Base-by-base conservation (phyloP, 2,329 filamentous ascomycete species). In the Dactylellina drechsleri region DNA sequence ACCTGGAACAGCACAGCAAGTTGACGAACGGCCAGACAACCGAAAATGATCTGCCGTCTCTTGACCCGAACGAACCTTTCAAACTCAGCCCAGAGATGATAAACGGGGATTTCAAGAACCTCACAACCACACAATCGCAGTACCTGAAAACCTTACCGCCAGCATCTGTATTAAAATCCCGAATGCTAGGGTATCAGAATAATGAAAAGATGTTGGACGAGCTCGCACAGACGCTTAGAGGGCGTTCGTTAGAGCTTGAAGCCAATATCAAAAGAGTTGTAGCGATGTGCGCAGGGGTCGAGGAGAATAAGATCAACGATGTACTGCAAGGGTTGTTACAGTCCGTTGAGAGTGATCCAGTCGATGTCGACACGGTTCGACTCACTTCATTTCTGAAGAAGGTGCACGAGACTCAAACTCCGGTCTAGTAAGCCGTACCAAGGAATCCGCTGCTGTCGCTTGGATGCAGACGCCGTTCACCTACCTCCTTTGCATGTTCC, bases 181-280 rank as follows among this genome's bases (percentile, higher is more conserved):
- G 90, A 5, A 84, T 93, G 18, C 86, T 87, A 47, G 91, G 91
- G 2, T 90, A 97, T 74, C 85, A 87, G 66, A 83, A 84, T 12
- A 89, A 92, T 54, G 92, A 92, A 52, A 85, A 86, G 49, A 84
- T 86, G 16, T 88, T 95, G 12, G 84, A 87, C 62, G 87, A 88
- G 59, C 88, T 90, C 78, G 89, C 92, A 1, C 86, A 87, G 16
- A 87, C 87, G 4, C 86, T 99, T 7, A 90, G 92, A 81, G 89
- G 90, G 31, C 89, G 91, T 73, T 94, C 92, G 78, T 90, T 89
- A 3, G 93, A 97, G 64, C 85, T 96, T 2, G 94, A 97, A 80
- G 85, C 90, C 77, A 92, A 95, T 82, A 97, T 97, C 81, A 87
- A 93, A 26, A 91, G 90, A 77, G 92, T 98, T 31, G 92, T 99